Percentiles rank a stretch among this genome's conserved stretches.
Conservation (phyloP, 495 filamentous ascomycete species). For the Penicillium parvum region DNA sequence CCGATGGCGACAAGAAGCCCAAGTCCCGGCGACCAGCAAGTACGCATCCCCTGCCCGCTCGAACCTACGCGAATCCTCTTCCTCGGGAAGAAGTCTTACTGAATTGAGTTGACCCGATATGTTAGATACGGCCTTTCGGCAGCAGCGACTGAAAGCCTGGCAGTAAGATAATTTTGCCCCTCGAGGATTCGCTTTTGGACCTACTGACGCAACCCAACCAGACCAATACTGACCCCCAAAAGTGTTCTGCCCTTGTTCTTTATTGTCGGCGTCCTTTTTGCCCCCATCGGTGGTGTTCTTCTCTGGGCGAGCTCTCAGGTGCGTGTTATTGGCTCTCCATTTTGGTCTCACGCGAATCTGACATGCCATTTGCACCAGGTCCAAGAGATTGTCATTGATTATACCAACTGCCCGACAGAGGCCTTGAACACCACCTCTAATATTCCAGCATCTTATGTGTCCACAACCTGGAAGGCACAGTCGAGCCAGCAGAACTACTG, state of each 20-base stretch:
- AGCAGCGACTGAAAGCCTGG: slow-evolving; percentile 92
- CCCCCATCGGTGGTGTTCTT: slow-evolving; percentile 78
- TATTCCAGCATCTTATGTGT: slow-evolving; percentile 51
- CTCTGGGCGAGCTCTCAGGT: slow-evolving; percentile 79
- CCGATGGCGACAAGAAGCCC: slow-evolving; percentile 64
- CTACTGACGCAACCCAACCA: slow-evolving; percentile 26
- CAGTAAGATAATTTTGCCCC: slow-evolving; percentile 54
- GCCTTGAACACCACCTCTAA: slow-evolving; percentile 36
- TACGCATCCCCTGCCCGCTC: slow-evolving; percentile 36
- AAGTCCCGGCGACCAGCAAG: slow-evolving; percentile 84
- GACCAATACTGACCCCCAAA: slow-evolving; percentile 88
- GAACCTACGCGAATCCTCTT: not conserved
- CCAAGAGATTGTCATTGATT: slow-evolving; percentile 86
- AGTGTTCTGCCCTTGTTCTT: slow-evolving; percentile 91
- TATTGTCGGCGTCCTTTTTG: slow-evolving; percentile 78
- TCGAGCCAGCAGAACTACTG: slow-evolving; percentile 26
- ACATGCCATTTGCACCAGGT: slow-evolving; percentile 51
- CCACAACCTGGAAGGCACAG: slow-evolving; percentile 58
- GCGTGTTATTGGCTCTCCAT: slow-evolving; percentile 4
- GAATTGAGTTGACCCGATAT: slow-evolving; percentile 2
- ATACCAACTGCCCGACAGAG: slow-evolving; percentile 63
- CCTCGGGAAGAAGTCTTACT: not conserved
- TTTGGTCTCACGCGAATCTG: slow-evolving; percentile 1
- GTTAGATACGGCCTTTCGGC: slow-evolving; percentile 84
- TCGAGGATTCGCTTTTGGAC: not conserved